A percentile compares a stretch with the other conserved stretches of the same genome.
These are phyloP conservation scores for Chenopodium suecicum DNA, from an alignment of 148 eudicot species.

Conservation along the genomic window DNA sequence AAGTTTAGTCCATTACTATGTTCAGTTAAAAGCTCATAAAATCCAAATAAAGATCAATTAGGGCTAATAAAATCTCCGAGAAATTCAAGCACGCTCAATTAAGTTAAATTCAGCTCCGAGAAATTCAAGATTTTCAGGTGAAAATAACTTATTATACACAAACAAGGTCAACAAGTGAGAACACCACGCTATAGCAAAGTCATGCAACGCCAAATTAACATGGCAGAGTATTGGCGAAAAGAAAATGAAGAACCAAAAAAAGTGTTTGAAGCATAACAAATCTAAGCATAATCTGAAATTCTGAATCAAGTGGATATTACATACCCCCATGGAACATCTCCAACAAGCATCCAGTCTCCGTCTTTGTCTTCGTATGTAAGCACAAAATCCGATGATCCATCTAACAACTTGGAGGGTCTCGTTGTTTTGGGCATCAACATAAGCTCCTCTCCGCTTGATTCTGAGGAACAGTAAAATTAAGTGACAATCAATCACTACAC, in stretches of 20 bases:
- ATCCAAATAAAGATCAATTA: no score
- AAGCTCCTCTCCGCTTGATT: constrained; percentile 47
- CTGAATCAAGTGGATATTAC: constrained; percentile 17
- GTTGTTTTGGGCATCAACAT: constrained; percentile 40
- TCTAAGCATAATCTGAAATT: background rate
- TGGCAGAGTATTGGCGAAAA: background rate
- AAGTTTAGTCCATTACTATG: background rate
- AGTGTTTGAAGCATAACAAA: background rate
- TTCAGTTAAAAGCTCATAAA: background rate
- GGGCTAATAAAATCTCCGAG: background rate
- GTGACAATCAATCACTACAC: constrained; percentile 4
- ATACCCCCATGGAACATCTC: constrained; percentile 97
- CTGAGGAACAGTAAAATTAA: constrained; percentile 24
- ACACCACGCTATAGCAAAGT: background rate
- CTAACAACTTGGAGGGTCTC: constrained; percentile 52
- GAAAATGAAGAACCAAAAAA: background rate
- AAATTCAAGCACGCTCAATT: background rate
- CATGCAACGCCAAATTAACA: background rate
- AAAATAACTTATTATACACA: background rate
- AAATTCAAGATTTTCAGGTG: background rate
- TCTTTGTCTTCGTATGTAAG: constrained; percentile 96
- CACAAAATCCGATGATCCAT: constrained; percentile 83
- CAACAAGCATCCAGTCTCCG: constrained; percentile 98
- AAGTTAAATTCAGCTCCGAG: background rate
- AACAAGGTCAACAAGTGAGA: background rate